Base-by-base conservation (phyloP, 768 basidiomycete genomes). In the Holtermannia corniformis region DNA sequence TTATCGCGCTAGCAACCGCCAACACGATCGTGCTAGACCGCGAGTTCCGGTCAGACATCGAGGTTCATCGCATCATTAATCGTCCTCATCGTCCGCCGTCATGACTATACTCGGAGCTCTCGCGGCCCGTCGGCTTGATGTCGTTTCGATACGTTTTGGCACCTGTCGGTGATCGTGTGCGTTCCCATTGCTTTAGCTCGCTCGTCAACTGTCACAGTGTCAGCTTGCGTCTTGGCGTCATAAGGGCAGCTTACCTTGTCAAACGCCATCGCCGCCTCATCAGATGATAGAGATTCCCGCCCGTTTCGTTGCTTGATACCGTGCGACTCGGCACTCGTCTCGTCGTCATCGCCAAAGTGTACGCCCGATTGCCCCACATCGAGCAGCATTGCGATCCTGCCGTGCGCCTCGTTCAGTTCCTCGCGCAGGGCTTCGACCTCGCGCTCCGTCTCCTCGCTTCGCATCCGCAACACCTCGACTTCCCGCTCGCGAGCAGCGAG, bases 151-250 rank as follows among this genome's bases (percentile, higher is more conserved):
- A n/a, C n/a, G n/a, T n/a, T 16, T 37, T 37, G 32, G 10, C 32
- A 7, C 32, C 32, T 7, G 32, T 7, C 10, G 57, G 63, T 41
- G 63, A 65, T 28, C 66, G 50, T 2, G 61, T 55, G 46, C 60
- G 48, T 53, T 68, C 63, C 66, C 66, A 68, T 57, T 68, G 61
- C 44, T 68, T 63, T 10, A 68, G 52, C 49, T 68, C 63, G 56
- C 65, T 68, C n/a, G 63, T 56, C 43, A 68, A 68, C 66, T 68
- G 49, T 19, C 25, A 27, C 16, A n/a, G 40, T n/a, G 41, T 54
- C 54, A 55, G 58, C 54, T 27, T 37, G 45, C 12, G 19, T 12
- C 23, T 47, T 1, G 21, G 5, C 10, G 12, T 20, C 41, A n/a
- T 14, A 28, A 25, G 44, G 21, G 14, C 49, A 3, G 25, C 63